Conservation (phyloP, 2,329 filamentous ascomycete species). For the Monosporascus sp. region DNA sequence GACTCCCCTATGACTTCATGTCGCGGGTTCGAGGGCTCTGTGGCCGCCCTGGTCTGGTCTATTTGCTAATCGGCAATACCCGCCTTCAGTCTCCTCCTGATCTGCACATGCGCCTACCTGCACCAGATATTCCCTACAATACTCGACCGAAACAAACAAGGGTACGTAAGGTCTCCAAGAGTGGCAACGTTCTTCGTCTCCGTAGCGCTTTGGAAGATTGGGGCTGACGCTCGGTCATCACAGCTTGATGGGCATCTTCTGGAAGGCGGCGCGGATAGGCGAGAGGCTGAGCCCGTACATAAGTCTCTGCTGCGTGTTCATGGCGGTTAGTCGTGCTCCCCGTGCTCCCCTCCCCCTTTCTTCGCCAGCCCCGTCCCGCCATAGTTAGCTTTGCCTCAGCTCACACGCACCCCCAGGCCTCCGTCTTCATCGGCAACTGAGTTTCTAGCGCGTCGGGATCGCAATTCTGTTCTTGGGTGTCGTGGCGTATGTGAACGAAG, state of each 20-base stretch:
- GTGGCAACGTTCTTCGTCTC: neutral
- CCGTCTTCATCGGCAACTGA: constrained; percentile 26
- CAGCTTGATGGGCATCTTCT: constrained; percentile 81
- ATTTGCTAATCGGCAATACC: neutral
- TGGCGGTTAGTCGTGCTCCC: constrained; percentile 65
- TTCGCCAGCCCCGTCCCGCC: constrained; percentile 1
- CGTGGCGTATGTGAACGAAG: neutral
- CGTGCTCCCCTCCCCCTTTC: neutral
- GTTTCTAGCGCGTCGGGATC: neutral
- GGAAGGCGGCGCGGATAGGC: constrained; percentile 91
- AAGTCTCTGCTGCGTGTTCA: constrained; percentile 84
- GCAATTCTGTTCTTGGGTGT: neutral
- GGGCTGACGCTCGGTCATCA: constrained; percentile 5
- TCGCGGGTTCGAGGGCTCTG: neutral
- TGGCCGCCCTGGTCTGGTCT: neutral
- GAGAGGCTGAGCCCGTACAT: constrained; percentile 94
- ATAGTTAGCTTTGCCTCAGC: neutral
- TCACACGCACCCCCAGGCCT: constrained; percentile 14
- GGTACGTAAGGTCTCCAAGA: constrained; percentile 46
- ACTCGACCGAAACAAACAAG: constrained; percentile 89
- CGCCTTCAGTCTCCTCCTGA: constrained; percentile 63
- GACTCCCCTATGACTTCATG: neutral
- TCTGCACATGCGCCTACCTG: constrained; percentile 92
- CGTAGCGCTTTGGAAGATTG: neutral
- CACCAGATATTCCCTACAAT: constrained; percentile 86